A percentile compares a stretch with the other conserved stretches of the same genome.
phyloP scores from a whole-genome alignment of 805 yeast genomes.

The Diddensiella santjacobensis region DNA sequence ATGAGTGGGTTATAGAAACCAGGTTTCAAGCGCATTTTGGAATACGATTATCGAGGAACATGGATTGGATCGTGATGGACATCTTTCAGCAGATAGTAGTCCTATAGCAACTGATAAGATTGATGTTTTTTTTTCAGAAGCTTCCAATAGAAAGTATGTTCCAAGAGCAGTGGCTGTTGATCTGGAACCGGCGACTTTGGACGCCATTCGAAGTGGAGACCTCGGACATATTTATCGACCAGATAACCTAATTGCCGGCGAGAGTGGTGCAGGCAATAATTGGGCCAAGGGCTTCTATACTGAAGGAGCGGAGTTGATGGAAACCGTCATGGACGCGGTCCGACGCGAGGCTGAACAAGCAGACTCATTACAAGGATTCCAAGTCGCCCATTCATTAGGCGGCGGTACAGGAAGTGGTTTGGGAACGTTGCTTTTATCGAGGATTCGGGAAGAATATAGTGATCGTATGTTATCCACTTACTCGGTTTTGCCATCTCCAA shows the following conservation, averaged over 20 bases:
- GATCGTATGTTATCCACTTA: slow-evolving; percentile 97
- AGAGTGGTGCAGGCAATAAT: slow-evolving; percentile 91
- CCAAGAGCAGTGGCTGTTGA: slow-evolving; percentile 94
- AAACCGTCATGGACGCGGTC: slow-evolving; percentile 84
- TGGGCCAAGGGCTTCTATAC: slow-evolving; percentile 99
- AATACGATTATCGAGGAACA: slow-evolving; percentile 37
- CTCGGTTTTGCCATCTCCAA: slow-evolving; percentile 93
- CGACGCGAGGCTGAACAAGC: slow-evolving; percentile 94
- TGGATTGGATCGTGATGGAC: slow-evolving; percentile 35
- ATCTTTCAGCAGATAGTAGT: slow-evolving; percentile 26
- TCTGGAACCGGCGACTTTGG: slow-evolving; percentile 93
- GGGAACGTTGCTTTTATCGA: slow-evolving; percentile 85
- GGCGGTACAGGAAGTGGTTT: slow-evolving; percentile 98
- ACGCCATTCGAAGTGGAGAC: slow-evolving; percentile 70
- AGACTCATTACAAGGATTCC: slow-evolving; percentile 94
- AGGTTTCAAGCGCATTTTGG: slow-evolving; percentile 40
- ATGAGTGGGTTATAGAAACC: slow-evolving; percentile 37
- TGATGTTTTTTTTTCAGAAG: slow-evolving; percentile 78
- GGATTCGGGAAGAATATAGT: slow-evolving; percentile 88
- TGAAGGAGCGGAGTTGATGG: slow-evolving; percentile 94
- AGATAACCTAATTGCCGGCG: slow-evolving; percentile 85
- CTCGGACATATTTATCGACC: slow-evolving; percentile 88
- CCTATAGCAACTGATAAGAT: slow-evolving; percentile 44
- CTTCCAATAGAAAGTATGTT: slow-evolving; percentile 80
- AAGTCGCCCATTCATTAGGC: slow-evolving; percentile 76